A percentile compares a stretch with the other conserved stretches of the same genome.
phyloP scores from a whole-genome alignment of 2,329 filamentous ascomycete genomes.

The Fusarium fracticaudum region DNA sequence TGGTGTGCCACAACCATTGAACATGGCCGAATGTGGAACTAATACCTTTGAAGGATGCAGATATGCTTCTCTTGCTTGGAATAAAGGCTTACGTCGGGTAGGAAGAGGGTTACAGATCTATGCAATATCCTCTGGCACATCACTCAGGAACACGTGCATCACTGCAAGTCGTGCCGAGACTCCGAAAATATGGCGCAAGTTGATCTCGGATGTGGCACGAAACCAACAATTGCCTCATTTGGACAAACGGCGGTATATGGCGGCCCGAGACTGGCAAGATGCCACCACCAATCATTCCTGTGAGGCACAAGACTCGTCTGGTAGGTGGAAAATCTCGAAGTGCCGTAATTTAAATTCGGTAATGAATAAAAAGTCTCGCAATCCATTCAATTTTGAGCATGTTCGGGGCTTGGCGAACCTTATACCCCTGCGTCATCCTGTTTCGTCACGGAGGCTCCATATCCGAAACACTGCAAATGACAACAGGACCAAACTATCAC shows the following conservation, averaged over 20 bases:
- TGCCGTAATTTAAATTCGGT: neutral
- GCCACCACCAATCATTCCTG: neutral
- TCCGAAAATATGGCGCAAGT: neutral
- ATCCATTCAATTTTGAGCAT: neutral
- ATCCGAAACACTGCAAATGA: constrained; percentile 4
- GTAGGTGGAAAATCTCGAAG: neutral
- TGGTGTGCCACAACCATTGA: no score
- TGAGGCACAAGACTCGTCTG: neutral
- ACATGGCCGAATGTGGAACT: no score
- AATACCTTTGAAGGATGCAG: rapidly evolving
- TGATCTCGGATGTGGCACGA: neutral
- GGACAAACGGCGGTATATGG: neutral
- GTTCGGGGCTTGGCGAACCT: neutral
- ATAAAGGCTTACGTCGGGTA: no score
- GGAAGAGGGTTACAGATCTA: no score
- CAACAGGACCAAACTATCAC: neutral
- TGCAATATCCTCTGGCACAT: no score
- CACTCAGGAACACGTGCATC: neutral
- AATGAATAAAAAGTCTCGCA: neutral
- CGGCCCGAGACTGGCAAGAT: neutral
- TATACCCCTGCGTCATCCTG: neutral
- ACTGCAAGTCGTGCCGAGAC: neutral
- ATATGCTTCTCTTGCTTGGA: no score
- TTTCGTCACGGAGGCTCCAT: constrained; percentile 10
- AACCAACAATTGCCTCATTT: neutral